Percentiles rank a stretch among this genome's conserved stretches.
Conservation (phyloP, 345 rosid genomes). For the Camelina laxa region DNA sequence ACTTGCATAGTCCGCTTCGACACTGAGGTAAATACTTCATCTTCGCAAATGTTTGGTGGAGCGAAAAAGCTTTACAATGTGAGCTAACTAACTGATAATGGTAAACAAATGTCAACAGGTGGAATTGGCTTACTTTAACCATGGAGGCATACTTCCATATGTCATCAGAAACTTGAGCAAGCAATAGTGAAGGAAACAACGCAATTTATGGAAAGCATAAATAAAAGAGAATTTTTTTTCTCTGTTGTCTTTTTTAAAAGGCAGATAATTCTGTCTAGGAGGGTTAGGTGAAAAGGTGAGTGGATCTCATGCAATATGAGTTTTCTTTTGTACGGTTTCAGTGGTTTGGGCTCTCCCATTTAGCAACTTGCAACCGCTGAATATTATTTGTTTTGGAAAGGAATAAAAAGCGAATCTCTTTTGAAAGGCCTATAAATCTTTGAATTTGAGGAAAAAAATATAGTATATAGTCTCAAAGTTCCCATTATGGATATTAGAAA, state of each 20-base stretch:
- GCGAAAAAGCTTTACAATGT: neutral
- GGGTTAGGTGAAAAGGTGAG: conserved; percentile 3
- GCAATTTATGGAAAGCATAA: neutral
- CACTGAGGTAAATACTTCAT: conserved; percentile 70
- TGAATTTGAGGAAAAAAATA: too few relatives aligned
- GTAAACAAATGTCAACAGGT: conserved; percentile 57
- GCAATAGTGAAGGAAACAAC: conserved; percentile 42
- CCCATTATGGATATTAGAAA: too few relatives aligned
- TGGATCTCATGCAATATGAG: conserved; percentile 11
- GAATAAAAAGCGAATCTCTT: neutral
- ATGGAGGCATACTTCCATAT: conserved; percentile 98
- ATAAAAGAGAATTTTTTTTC: neutral
- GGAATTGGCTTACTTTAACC: conserved; percentile 86
- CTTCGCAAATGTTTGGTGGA: neutral
- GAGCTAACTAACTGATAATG: neutral
- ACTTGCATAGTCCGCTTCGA: conserved; percentile 93
- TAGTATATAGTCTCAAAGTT: too few relatives aligned
- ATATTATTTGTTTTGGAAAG: conserved; percentile 2
- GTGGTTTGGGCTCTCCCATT: neutral
- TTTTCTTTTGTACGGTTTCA: conserved; percentile 9
- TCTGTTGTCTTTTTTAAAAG: conserved; percentile 5
- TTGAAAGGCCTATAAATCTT: too few relatives aligned
- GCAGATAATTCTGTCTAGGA: conserved; percentile 37
- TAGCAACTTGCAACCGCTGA: neutral
- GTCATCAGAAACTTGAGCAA: conserved; percentile 83